Percentiles rank a stretch among this genome's conserved stretches.
Conservation (phyloP, 768 basidiomycete genomes). For the Russula compacta region DNA sequence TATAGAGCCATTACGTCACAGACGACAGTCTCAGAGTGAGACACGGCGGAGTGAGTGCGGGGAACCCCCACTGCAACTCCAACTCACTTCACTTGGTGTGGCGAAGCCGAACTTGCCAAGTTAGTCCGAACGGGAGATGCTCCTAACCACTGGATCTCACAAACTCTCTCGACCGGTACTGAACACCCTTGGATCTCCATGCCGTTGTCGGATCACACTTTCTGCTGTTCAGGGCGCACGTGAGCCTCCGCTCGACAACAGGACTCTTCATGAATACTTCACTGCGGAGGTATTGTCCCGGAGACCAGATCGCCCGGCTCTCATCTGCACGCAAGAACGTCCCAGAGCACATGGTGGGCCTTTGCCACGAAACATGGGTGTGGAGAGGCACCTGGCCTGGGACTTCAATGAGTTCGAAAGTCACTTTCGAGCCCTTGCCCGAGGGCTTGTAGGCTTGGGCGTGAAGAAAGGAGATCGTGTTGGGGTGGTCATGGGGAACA, state of each 20-base stretch:
- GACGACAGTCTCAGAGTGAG: no score
- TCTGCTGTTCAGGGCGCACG: conserved; percentile 52
- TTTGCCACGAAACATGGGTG: conserved; percentile 38
- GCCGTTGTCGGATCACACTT: conserved; percentile 26
- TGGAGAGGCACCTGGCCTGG: conserved; percentile 56
- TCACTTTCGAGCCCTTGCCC: conserved; percentile 57
- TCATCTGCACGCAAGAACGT: conserved; percentile 54
- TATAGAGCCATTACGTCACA: background rate
- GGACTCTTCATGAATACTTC: conserved; percentile 59
- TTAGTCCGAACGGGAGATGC: background rate
- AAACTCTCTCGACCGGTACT: background rate
- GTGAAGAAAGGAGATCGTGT: conserved; percentile 70
- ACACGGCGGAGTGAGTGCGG: no score
- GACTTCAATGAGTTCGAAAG: conserved; percentile 60
- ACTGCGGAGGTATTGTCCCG: conserved; percentile 42
- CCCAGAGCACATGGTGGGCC: conserved; percentile 56
- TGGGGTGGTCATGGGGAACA: conserved; percentile 79
- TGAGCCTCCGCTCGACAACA: conserved; percentile 43
- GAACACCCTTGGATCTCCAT: background rate
- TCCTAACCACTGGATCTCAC: background rate
- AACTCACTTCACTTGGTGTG: no score
- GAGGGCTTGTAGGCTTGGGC: conserved; percentile 61
- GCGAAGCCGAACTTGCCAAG: no score
- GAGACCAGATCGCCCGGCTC: conserved; percentile 43
- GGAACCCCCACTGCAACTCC: no score